phyloP scores from a whole-genome alignment of 176 grass and related monocot species.

The Puccinellia tenuiflora region DNA sequence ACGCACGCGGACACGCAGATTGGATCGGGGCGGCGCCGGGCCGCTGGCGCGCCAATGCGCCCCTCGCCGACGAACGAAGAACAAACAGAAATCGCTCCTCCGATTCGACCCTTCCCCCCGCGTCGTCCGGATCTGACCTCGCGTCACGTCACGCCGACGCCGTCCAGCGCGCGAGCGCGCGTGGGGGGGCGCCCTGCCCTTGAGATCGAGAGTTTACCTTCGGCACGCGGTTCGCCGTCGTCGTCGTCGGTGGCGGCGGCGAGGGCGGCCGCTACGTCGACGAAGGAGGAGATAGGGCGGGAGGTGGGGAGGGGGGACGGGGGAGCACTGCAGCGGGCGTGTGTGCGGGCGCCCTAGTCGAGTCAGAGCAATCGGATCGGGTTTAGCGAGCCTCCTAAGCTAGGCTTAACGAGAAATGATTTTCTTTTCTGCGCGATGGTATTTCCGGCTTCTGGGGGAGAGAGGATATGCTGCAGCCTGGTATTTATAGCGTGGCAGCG shows the following conservation, averaged over 20 bases:
- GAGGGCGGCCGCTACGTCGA: background rate
- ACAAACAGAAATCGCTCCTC: background rate
- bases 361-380: conserved; percentile 19
- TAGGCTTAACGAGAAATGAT: background rate
- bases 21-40: conserved; percentile 19
- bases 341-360: conserved; percentile 4
- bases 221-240: background rate
- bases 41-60: conserved; percentile 27
- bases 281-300: background rate
- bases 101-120: background rate
- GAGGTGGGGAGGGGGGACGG: background rate
- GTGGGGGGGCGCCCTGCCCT: background rate
- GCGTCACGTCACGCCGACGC: background rate
- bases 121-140: conserved; percentile 25
- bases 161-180: background rate
- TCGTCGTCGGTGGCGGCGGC: background rate
- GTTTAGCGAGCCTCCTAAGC: background rate
- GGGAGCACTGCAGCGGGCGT: conserved; percentile 7
- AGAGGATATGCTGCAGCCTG: background rate
- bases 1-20: background rate
- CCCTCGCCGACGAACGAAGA: background rate
- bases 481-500: conserved; percentile 10
- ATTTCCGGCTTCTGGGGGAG: background rate
- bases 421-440: background rate
- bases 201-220: conserved; percentile 2